Base-by-base conservation (phyloP, 164 flowering plant species). In the Litsea cubeba region DNA sequence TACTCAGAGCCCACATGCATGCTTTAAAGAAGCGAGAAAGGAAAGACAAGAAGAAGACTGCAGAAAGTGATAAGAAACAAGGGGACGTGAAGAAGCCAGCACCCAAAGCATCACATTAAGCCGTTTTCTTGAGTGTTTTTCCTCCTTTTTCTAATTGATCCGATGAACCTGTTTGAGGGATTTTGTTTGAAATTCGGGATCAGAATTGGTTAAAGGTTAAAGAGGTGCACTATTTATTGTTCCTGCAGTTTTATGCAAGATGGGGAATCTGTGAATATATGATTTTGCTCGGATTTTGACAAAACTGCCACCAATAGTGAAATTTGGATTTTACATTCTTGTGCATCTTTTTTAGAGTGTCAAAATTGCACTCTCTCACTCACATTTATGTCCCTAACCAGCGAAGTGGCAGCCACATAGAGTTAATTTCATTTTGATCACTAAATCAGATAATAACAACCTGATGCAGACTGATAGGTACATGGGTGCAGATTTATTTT, bases 21-120 rank as follows among this genome's bases (percentile, higher is more conserved):
- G 86, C 97, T 22, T 75, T 93, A 20, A 93, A 93, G 83, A 93
- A 91, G 82, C 85, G 97, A 83, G 98, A 90, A 79, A 88, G 97
- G 79, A 93, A 89, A 74, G 98, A 93, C 74, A 88, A 82, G 87
- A 85, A 85, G 60, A 91, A 87, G 78, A 82, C 89, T 69, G 84
- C 84, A 58, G 91, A 83, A 67, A 85, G 73, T 8, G 87, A 87
- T 60, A 87, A 87, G 83, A 90, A 87, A 73, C 77, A 76, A 35
- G 80, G 67, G 40, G 76, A 7, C 70, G 14, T 63, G 3, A 88
- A 89, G 79, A 88, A 85, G 83, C 76, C 50, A 40, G 25, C 80
- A 28, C 12, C 73, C 1, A 60, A 72, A 40, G 28, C 40, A 66
- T 30, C 40, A 6, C 46, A 28, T 20, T 30, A 66, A 54, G 60